A percentile compares a stretch with the other conserved stretches of the same genome.
Conservation (phyloP, 371 early-diverging fungal genomes). For the Mycotypha africana region DNA sequence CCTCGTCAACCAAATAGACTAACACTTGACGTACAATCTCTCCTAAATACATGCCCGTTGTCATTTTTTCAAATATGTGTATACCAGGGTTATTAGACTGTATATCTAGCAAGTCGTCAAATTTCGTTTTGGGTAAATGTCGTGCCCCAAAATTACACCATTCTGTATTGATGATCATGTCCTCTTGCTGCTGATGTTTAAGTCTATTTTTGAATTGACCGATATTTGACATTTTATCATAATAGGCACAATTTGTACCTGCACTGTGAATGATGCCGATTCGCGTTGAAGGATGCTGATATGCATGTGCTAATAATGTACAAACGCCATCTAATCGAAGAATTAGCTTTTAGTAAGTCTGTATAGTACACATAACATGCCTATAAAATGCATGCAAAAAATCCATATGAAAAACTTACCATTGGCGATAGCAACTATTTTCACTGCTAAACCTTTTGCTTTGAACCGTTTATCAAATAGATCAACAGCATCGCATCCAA, state of each 20-base stretch:
- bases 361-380: neutral
- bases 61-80: conserved; percentile 92
- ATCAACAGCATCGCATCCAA: conserved; percentile 41
- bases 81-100: conserved; percentile 69
- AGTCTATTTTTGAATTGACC: conserved; percentile 50
- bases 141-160: conserved; percentile 80
- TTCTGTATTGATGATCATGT: conserved; percentile 91
- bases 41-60: conserved; percentile 94
- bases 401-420: conserved; percentile 45
- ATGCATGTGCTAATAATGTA: conserved; percentile 85
- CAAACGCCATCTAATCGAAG: conserved; percentile 86
- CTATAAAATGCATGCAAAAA: no score
- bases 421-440: conserved; percentile 59
- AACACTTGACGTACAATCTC: conserved; percentile 79
- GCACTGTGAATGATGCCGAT: conserved; percentile 91
- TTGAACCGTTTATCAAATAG: conserved; percentile 36
- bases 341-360: neutral
- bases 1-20: conserved; percentile 72
- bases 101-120: conserved; percentile 78
- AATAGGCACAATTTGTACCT: conserved; percentile 94
- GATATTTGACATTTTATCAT: conserved; percentile 68
- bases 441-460: conserved; percentile 36
- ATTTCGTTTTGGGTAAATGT: conserved; percentile 76
- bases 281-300: conserved; percentile 75
- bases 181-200: conserved; percentile 28